Evolutionary conservation across 495 filamentous ascomycete genomes (phyloP).

Genomic region (Physcia stellaris): DNA sequence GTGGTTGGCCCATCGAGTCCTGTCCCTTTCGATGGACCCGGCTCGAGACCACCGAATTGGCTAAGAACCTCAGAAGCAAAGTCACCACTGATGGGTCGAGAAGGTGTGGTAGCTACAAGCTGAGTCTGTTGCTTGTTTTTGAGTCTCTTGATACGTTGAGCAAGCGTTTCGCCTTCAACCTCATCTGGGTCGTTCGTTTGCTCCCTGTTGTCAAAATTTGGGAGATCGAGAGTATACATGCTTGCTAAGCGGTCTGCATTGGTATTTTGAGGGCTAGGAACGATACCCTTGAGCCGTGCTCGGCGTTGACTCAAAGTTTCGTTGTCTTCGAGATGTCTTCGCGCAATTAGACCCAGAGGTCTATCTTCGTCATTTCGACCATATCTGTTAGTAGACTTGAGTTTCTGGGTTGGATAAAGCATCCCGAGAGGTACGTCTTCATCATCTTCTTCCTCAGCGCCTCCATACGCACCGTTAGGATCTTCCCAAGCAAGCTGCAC

Average conservation of each 20-base stretch:
- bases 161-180: constrained; percentile 66
- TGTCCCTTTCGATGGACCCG: too few relatives aligned
- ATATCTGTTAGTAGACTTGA: constrained; percentile 30
- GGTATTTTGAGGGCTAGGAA: constrained; percentile 11
- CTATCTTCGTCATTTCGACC: constrained; percentile 37
- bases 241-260: constrained; percentile 24
- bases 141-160: constrained; percentile 56
- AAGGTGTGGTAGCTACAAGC: constrained; percentile 28
- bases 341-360: constrained; percentile 75
- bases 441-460: constrained; percentile 33
- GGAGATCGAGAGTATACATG: constrained; percentile 21
- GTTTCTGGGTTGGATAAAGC: constrained; percentile 51
- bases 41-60: constrained; percentile 43
- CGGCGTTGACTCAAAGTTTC: constrained; percentile 75
- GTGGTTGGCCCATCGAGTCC: constrained; percentile 9
- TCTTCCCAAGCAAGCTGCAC: constrained; percentile 87
- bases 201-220: constrained; percentile 10
- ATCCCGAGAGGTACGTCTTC: constrained; percentile 81
- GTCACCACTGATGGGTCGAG: constrained; percentile 52
- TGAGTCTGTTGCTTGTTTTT: constrained; percentile 23
- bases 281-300: constrained; percentile 56
- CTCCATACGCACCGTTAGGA: constrained; percentile 24
- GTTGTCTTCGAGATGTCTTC: constrained; percentile 74
- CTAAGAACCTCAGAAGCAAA: constrained; percentile 71
- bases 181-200: constrained; percentile 32